Base-by-base conservation (phyloP, 148 eudicot genomes). In the Chenopodium album region DNA sequence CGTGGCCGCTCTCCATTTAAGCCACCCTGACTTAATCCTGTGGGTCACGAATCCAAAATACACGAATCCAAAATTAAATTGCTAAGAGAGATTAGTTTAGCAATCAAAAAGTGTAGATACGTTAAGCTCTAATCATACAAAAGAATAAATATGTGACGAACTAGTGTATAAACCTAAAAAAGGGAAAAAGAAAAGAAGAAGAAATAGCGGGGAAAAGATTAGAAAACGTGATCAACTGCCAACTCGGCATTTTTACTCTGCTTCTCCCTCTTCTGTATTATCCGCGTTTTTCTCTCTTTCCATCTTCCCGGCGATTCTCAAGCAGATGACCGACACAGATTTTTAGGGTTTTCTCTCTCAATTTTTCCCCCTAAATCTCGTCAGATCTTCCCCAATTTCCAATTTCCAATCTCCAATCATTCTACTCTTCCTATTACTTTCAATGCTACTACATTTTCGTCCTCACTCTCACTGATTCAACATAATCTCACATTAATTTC, bases 301-400 rank as follows among this genome's bases (percentile, higher is more conserved):
- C 73, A 16, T 64, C 56, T 19, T 65, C 67, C 31, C 20, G 9
- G 78, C 63, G 65, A 66, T 70, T 10, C 41, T 7, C 1, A 52
- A 37, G 13, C 79, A 41, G 1, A n/a, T 48, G 9, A 82, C 84
- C 84, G 80, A 76, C 84, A 82, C 84, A 7, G 13, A 4, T 68
- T 76, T 69, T 46, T 66, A 72, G 75, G 84, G 28, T 76, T 81
- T 54, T 76, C 75, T 81, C 69, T 76, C 84, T 76, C 79, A 52
- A 59, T 2, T 23, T 31, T 76, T 11, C 47, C 67, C 78, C 78
- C 62, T 22, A 54, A 28, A 54, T 60, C 37, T 54, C 46, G 78
- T 29, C 26, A 4, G 41, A 23, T 76, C 46, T 20, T 76, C 46
- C 4, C 23, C 26, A 26, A 26, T 26, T 26, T 26, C 7, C 37